Base-by-base conservation (phyloP, 225 moss, liverwort and hornwort genomes). In the Takakia lepidozioides region DNA sequence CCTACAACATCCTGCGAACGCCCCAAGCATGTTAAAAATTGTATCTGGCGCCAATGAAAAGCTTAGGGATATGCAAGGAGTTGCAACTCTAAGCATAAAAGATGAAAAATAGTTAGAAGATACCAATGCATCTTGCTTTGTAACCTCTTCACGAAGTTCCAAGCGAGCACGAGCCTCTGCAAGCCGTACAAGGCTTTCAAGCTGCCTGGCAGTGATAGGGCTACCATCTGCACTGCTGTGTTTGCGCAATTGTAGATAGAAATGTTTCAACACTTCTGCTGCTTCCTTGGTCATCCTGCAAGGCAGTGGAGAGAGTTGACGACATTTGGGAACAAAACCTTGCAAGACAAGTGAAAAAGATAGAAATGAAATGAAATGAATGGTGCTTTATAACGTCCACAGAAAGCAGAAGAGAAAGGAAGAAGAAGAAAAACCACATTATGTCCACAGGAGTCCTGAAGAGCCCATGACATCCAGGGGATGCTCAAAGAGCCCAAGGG, bases 171-270 rank as follows among this genome's bases (percentile, higher is more conserved):
- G 80, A 51, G 95, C 95, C 71, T 91, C 87, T 48, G 83, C 95
- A 48, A 98, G 82, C 14, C 95, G 87, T 55, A 98, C 87, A 53
- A 98, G 65, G 75, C 95, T 98, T 64, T 98, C 95, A 23, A 98
- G 82, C 47, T 98, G 95, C 56, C 95, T 74, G 32, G 95, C 95
- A 59, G 95, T 98, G 22, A 98, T 98, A 38, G 95, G 95, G 59
- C 83, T 93, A 45, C 93, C 93, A 57, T 93, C 93, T 63, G 82
- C 68, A 54, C 63, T 83, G 46, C 75, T 83, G 38, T 78, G 74
- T 43, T 85, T 91, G 40, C 95, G 70, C 46, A 98, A 66, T 46
- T 83, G 76, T 46, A 98, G 82, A 46, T 98, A 98, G 54, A 98
- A 98, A 29, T 87, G 75, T 52, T 91, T 86, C 48, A 98, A 75